These are phyloP conservation scores for Macrophomina phaseolina DNA, from an alignment of 2,329 filamentous ascomycete species.

Conservation along the genomic window DNA sequence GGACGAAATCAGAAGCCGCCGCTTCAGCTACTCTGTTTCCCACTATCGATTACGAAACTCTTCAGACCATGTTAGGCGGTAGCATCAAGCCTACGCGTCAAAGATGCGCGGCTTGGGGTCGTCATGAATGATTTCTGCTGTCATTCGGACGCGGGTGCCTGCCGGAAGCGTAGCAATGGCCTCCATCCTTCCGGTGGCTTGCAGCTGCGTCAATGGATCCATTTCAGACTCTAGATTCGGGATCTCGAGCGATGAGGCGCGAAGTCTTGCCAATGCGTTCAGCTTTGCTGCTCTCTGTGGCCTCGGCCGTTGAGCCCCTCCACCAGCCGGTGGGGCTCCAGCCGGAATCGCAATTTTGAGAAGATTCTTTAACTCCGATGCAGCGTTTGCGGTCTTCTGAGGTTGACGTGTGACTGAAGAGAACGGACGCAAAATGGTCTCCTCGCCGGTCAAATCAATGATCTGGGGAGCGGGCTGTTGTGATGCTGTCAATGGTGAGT, in stretches of 20 bases:
- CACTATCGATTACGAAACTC: no score
- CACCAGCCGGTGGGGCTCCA: not conserved
- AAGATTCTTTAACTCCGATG: not conserved
- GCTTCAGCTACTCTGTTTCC: no score
- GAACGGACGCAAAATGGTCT: not conserved
- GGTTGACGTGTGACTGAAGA: not conserved
- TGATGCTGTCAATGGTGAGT: not conserved
- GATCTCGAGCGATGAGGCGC: not conserved
- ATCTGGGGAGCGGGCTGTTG: not conserved
- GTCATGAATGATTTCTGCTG: constrained; percentile 4
- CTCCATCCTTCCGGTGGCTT: not conserved
- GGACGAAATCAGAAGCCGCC: no score
- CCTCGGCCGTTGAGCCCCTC: not conserved
- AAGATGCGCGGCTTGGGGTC: not conserved
- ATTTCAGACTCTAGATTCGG: not conserved
- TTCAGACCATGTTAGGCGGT: no score
- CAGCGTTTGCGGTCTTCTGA: not conserved
- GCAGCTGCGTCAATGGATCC: not conserved
- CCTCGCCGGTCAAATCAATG: not conserved
- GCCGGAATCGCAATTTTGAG: not conserved
- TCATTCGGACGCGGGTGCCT: constrained; percentile 2
- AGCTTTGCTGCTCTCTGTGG: constrained; percentile 7
- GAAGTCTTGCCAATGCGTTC: not conserved
- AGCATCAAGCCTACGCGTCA: not conserved
- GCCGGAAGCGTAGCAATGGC: not conserved